Base-by-base conservation (phyloP, 2,329 filamentous ascomycete species). In the Lasiodiplodia citricola region DNA sequence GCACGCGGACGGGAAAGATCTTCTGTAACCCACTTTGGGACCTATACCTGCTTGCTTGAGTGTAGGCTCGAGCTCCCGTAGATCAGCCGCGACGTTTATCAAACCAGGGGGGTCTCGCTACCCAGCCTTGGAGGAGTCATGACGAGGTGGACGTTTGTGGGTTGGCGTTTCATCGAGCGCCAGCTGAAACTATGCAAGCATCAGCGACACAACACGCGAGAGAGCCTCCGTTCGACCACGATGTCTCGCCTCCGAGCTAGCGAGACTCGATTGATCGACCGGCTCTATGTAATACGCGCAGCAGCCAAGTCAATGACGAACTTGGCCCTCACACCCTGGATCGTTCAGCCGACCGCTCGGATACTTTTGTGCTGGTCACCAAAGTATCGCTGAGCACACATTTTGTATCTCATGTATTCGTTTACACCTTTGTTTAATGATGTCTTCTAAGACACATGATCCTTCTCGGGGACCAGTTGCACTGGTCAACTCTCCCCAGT, bases 281-380 rank as follows among this genome's bases (percentile, higher is more conserved):
- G 28, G 28, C 5, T 11, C 37, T 60, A 60, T 60, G 56, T 60
- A 60, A 25, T 44, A 14, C 31, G 37, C 37, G 21, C 56, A 41
- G 21, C 37, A 28, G 56, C 56, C 56, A 44, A 44, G 56, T 47
- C 21, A 44, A 44, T 38, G 41, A 44, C 16, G 23, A 28, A 25
- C 37, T 60, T 44, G 37, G 37, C 38, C 55, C 25, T 14, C 31
- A 21, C 37, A 21, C 37, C n/a, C 56, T 3, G 21, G 13, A 41
- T 28, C 56, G 38, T 7, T 38, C 21, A 18, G 21, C 28, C 31
- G 56, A 44, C 56, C 56, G 56, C 56, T n/a, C 35, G 51, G 51
- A 35, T 66, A 66, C 50, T 10, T 28, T 44, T 66, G 63, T 67
- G 64, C 64, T 67, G 64, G 64, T 38, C 64, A 57, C 64, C 35